Percentiles rank a stretch among this genome's conserved stretches.
phyloP scores from a whole-genome alignment of 2,329 filamentous ascomycete species.

The Colletotrichum sp. region DNA sequence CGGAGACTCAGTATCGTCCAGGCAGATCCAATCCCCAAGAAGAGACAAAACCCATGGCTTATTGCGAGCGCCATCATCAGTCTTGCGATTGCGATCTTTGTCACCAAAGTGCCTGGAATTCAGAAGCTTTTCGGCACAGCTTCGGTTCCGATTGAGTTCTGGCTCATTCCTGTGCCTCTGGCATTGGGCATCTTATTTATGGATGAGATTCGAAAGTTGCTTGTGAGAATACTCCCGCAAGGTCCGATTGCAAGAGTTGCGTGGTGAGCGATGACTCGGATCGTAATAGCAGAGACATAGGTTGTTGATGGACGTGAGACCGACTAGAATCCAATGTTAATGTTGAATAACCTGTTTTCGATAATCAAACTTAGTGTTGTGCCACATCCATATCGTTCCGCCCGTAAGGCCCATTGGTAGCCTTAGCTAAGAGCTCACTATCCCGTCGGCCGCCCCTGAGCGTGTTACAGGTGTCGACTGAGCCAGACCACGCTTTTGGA shows the following conservation, averaged over 20 bases:
- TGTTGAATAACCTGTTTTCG: accelerated
- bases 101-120: not conserved
- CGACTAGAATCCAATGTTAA: not conserved
- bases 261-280: not conserved
- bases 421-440: not conserved
- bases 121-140: not conserved
- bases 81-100: not conserved
- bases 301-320: not conserved
- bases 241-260: not conserved
- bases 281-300: accelerated
- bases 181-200: not conserved
- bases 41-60: not conserved
- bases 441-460: not conserved
- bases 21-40: not conserved
- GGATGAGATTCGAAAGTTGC: not conserved
- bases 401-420: accelerated
- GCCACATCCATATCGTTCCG: accelerated
- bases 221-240: not conserved
- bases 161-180: not conserved
- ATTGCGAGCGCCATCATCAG: not conserved
- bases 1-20: not conserved
- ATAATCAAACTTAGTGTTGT: accelerated
- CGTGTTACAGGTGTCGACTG: not conserved
- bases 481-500: not conserved
- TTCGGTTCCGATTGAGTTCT: not conserved